Base-by-base conservation (phyloP, 495 filamentous ascomycete species). In the Penicillium canariense region DNA sequence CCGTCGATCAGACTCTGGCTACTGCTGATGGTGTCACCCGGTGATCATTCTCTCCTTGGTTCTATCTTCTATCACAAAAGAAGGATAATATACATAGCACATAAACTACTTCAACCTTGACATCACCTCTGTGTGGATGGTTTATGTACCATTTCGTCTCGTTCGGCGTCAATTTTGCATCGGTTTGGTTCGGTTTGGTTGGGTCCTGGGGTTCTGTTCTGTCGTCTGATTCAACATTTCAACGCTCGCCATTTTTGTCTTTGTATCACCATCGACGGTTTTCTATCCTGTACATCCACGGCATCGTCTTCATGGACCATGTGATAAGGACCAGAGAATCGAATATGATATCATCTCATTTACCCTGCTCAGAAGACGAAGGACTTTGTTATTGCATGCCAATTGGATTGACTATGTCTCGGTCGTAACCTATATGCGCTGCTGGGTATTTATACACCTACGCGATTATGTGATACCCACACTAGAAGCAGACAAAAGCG, bases 11-110 rank as follows among this genome's bases (percentile, higher is more conserved):
- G 53, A 63, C 57, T n/a, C 15, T 61, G 43, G 57, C 59, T 45
- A 14, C 47, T 11, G 55, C 56, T 17, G 64, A 66, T 14, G 69
- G 70, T 45, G 66, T 59, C 26, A 67, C 68, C 15, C 65, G 59
- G 26, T 76, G 50, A 68, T 45, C 10, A 42, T 48, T 49, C 7
- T 15, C 30, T 42, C 32, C 28, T 40, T 50, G 23, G 12, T 52
- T 42, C n/a, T 3, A 1, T n/a, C n/a, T n/a, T n/a, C n/a, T 17
- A 17, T 5, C 5, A 11, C 11, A 32, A 27, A 39, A 22, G 6
- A 42, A 31, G 12, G 14, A 53, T 61, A 57, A 55, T 53, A 44
- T 17, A 44, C 34, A 52, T 59, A 52, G 43, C 12, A 23, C 8
- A 43, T 52, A 25, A 23, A 43, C 22, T 14, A 5, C 30, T 48